Conservation (phyloP, 2,329 filamentous ascomycete genomes). For the Stachybotrys echinatus region DNA sequence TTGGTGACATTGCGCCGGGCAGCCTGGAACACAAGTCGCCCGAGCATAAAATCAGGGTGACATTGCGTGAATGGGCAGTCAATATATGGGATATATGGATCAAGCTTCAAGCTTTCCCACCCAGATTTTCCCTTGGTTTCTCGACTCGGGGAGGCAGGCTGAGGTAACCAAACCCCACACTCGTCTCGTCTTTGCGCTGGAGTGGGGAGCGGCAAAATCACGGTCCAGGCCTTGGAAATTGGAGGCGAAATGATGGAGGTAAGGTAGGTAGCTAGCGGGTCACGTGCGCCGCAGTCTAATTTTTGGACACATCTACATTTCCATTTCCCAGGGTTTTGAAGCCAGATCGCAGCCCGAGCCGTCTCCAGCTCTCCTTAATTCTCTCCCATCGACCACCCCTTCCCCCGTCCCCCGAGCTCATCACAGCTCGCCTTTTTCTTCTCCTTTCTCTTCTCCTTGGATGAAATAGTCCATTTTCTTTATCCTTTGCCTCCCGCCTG, state of each 20-base stretch:
- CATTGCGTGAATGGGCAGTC: neutral
- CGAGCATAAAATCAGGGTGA: neutral
- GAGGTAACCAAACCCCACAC: neutral
- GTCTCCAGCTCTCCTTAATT: constrained; percentile 28
- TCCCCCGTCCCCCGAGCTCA: constrained; percentile 27
- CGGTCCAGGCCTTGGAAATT: neutral
- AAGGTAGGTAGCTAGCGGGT: constrained; percentile 14
- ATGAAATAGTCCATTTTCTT: constrained; percentile 34
- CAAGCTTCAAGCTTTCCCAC: neutral
- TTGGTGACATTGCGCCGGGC: constrained; percentile 26
- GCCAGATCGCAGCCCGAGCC: constrained; percentile 36
- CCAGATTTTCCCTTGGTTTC: too few species aligned
- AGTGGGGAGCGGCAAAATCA: neutral
- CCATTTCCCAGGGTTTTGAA: constrained; percentile 32
- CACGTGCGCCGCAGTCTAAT: constrained; percentile 24
- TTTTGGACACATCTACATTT: constrained; percentile 42
- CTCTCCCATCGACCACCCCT: constrained; percentile 23
- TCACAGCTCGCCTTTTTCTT: constrained; percentile 28
- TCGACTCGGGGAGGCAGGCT: too few species aligned
- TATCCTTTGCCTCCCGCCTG: constrained; percentile 23
- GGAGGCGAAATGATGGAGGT: neutral
- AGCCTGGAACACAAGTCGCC: neutral
- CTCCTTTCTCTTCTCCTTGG: constrained; percentile 28
- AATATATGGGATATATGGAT: neutral
- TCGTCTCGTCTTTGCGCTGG: neutral